Evolutionary conservation across 2,329 filamentous ascomycete genomes (phyloP).

Genomic region (Chaetothyriales sp.): DNA sequence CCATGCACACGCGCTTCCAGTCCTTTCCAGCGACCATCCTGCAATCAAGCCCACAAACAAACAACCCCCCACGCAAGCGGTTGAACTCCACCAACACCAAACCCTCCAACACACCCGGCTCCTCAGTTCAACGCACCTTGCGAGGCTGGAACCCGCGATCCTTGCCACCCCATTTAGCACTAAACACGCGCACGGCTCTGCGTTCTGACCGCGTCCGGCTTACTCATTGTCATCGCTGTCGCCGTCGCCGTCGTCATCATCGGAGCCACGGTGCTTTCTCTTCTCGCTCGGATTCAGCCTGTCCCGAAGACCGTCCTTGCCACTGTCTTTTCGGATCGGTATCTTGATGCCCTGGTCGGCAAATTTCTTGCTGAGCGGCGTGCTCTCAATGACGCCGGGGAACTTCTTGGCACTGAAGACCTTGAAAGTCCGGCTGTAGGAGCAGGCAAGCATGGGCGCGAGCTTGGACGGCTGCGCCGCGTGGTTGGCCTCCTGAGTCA

Average conservation of each 20-base stretch:
- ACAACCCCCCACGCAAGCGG: background rate
- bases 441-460: conserved; percentile 62
- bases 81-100: background rate
- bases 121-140: background rate
- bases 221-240: background rate
- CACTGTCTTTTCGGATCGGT: conserved; percentile 71
- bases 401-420: conserved; percentile 98
- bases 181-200: too few relatives aligned
- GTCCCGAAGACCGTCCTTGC: conserved; percentile 25
- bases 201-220: background rate
- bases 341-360: conserved; percentile 93
- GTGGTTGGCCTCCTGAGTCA: conserved; percentile 2
- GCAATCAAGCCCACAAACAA: background rate
- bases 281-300: conserved; percentile 17
- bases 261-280: conserved; percentile 32
- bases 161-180: too few relatives aligned
- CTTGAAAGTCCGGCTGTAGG: conserved; percentile 78
- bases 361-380: conserved; percentile 79
- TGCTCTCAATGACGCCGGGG: conserved; percentile 91
- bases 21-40: background rate
- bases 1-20: background rate
- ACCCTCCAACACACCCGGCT: background rate
- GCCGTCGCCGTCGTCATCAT: conserved; percentile 15
- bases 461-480: conserved; percentile 1
- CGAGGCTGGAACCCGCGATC: background rate